Percentiles rank a stretch among this genome's conserved stretches.
Conservation (phyloP, 805 yeast species). For the Nakazawaea wickerhamii region DNA sequence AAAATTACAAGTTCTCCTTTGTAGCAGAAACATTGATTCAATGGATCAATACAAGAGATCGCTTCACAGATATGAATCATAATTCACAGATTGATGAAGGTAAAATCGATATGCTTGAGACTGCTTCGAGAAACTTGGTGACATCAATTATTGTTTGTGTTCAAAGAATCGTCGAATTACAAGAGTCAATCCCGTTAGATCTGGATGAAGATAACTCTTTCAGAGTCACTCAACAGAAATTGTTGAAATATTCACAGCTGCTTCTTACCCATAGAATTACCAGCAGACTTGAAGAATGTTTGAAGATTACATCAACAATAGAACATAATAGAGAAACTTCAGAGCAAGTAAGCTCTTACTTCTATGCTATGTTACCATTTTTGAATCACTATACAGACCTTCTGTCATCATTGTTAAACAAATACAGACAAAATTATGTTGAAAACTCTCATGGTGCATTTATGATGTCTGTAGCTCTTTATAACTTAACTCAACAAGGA, state of each 20-base stretch:
- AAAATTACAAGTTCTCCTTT: slow-evolving; percentile 33
- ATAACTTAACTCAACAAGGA: slow-evolving; percentile 67
- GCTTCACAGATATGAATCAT: slow-evolving; percentile 22
- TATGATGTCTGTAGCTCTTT: slow-evolving; percentile 49
- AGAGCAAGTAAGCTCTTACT: slow-evolving; percentile 37
- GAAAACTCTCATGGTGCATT: slow-evolving; percentile 58
- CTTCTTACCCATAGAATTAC: slow-evolving; percentile 18
- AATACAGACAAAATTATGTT: slow-evolving; percentile 42
- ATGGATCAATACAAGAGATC: slow-evolving; percentile 35
- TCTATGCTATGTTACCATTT: slow-evolving; percentile 57
- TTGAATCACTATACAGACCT: slow-evolving; percentile 53
- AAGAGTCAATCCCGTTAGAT: slow-evolving; percentile 26
- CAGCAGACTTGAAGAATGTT: slow-evolving; percentile 30
- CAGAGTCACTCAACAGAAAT: slow-evolving; percentile 37
- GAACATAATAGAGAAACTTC: slow-evolving; percentile 36
- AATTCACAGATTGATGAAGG: slow-evolving; percentile 19
- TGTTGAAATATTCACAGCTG: slow-evolving; percentile 35
- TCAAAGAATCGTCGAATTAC: slow-evolving; percentile 47
- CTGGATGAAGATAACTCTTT: slow-evolving; percentile 72
- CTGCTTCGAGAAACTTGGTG: slow-evolving; percentile 42
- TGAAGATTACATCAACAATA: slow-evolving; percentile 28
- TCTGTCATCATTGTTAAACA: slow-evolving; percentile 35
- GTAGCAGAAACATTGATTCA: slow-evolving; percentile 40
- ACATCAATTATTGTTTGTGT: slow-evolving; percentile 59
- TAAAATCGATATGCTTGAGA: slow-evolving; percentile 37